phyloP scores from a whole-genome alignment of 352 stramenopile genomes.

The Phytophthora brassicae region DNA sequence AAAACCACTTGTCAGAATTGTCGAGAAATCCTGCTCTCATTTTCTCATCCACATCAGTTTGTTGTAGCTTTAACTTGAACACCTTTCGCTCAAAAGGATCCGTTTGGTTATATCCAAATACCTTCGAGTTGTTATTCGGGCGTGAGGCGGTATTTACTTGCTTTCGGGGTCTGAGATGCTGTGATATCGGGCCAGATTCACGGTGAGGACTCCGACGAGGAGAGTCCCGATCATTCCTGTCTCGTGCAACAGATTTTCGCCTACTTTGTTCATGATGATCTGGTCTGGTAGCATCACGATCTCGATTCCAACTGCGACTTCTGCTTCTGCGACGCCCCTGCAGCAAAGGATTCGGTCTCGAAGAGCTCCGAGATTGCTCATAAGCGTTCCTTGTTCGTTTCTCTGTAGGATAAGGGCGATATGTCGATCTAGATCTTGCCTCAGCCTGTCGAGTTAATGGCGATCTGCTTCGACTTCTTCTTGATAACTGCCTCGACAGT shows the following conservation, averaged over 20 bases:
- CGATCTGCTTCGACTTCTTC: slow-evolving; percentile 25
- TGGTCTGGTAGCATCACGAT: neutral
- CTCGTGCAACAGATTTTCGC: neutral
- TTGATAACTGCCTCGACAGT: neutral
- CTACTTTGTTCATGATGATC: neutral
- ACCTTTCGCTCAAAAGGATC: slow-evolving; percentile 17
- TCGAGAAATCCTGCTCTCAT: neutral
- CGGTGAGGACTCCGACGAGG: neutral
- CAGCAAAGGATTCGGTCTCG: neutral
- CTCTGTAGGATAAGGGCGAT: slow-evolving; percentile 3
- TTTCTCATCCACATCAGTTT: slow-evolving; percentile 22
- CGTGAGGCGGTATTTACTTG: neutral
- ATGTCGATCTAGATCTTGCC: slow-evolving; percentile 15
- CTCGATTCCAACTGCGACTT: slow-evolving; percentile 1
- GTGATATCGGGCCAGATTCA: neutral
- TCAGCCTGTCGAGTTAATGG: slow-evolving; percentile 2
- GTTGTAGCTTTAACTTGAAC: slow-evolving; percentile 28
- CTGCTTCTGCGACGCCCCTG: neutral
- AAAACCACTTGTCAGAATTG: neutral
- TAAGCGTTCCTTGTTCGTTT: neutral
- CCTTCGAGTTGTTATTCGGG: neutral
- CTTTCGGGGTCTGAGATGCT: slow-evolving; percentile 1
- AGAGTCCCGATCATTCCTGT: neutral
- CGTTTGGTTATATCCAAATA: neutral
- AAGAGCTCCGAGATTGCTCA: slow-evolving; percentile 13